A percentile compares a stretch with the other conserved stretches of the same genome.
These are phyloP conservation scores for Plasmopara muralis DNA, from an alignment of 352 stramenopile species.

Conservation along the genomic window DNA sequence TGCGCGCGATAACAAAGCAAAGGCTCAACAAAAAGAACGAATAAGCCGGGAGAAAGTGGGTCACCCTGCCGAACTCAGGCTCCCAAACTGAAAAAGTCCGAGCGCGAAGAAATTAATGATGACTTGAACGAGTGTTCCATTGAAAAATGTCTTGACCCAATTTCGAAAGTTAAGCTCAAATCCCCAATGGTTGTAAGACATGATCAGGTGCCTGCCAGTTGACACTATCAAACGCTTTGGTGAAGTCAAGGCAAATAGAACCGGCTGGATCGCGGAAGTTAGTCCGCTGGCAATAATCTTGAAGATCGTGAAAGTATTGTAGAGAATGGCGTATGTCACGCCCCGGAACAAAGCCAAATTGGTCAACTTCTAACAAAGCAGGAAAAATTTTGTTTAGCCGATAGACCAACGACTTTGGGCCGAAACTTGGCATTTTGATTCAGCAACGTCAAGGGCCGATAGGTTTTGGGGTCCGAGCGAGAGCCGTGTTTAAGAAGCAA, in stretches of 20 bases:
- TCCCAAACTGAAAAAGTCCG: background rate
- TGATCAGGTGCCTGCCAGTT: background rate
- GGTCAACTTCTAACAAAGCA: background rate
- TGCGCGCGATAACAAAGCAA: background rate
- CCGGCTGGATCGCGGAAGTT: background rate
- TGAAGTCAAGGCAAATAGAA: constrained; percentile 2
- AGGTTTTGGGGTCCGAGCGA: background rate
- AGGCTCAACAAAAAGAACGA: background rate
- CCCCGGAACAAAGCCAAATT: background rate
- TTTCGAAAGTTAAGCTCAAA: background rate
- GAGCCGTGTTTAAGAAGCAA: background rate
- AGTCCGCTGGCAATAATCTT: background rate
- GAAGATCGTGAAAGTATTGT: background rate
- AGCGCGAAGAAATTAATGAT: background rate
- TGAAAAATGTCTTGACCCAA: background rate
- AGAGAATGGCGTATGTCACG: background rate
- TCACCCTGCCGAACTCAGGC: background rate
- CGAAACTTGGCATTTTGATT: background rate
- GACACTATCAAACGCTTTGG: constrained; percentile 6
- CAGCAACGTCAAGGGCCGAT: background rate
- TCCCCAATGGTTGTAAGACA: background rate
- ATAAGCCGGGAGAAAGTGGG: background rate
- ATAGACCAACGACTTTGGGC: background rate
- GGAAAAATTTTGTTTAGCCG: background rate
- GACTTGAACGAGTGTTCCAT: background rate